A percentile compares a stretch with the other conserved stretches of the same genome.
phyloP scores from a whole-genome alignment of 2,329 filamentous ascomycete genomes.

The Dactylellina drechsleri region DNA sequence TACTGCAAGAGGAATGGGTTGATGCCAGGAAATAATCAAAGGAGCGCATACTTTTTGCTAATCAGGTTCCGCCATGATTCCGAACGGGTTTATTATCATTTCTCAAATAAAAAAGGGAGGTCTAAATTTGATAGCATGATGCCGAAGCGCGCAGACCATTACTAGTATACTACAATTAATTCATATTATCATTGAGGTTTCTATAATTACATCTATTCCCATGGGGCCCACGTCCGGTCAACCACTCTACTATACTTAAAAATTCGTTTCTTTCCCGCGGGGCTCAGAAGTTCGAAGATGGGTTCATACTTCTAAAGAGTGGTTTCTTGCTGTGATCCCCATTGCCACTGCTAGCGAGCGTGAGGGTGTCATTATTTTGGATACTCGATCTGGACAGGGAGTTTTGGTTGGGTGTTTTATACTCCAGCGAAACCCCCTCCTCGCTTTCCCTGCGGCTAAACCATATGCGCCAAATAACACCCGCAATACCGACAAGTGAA shows the following conservation, averaged over 20 bases:
- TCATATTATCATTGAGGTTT: background rate
- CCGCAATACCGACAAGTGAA: conserved; percentile 38
- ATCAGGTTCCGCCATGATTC: too few species aligned
- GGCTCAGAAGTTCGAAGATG: conserved; percentile 46
- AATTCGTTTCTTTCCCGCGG: too few species aligned
- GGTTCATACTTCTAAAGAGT: conserved; percentile 20
- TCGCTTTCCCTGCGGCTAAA: conserved; percentile 35
- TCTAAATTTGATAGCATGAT: too few species aligned
- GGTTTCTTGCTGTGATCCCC: conserved; percentile 37
- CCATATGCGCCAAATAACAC: conserved; percentile 53
- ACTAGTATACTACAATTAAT: background rate
- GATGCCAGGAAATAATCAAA: background rate
- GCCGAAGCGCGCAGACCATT: background rate
- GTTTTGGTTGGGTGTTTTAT: conserved; percentile 10
- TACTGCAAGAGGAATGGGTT: conserved; percentile 57
- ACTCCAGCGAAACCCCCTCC: conserved; percentile 15
- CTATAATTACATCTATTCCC: background rate
- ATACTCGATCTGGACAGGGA: conserved; percentile 26
- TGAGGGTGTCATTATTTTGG: conserved; percentile 24
- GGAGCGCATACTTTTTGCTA: background rate
- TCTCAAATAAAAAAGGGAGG: too few species aligned
- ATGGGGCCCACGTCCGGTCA: too few species aligned
- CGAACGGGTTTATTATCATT: too few species aligned
- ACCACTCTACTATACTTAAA: too few species aligned
- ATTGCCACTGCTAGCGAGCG: background rate